Base-by-base conservation (phyloP, 768 basidiomycete species). In the Mycena belliarum region DNA sequence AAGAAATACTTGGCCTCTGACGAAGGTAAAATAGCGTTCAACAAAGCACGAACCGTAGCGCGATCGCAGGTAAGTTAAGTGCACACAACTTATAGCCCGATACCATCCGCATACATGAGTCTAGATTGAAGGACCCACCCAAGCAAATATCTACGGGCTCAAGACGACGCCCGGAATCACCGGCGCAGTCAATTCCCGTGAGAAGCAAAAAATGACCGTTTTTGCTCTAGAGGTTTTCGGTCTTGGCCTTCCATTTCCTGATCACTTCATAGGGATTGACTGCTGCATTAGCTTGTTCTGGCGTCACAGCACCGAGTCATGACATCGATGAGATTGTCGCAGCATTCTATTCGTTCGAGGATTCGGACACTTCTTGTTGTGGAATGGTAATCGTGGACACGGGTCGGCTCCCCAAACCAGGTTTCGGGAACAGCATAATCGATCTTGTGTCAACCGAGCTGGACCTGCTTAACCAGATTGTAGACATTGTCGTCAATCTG, bases 191-290 rank as follows among this genome's bases (percentile, higher is more conserved):
- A 41, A 42, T 11, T 43, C 73, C 37, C 82, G 93, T 24, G 85
- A 84, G 68, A 82, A 78, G 53, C 85, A 88, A 61, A 78, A 80
- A 61, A 92, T 98, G 89, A 83, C 88, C 0, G 74, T 93, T 9
- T 70, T 98, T 37, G 86, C 90, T 2, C 68, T 98, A 41, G 97
- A 99, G 70, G 73, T 95, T 2, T 93, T 95, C 64, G 90, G 95
- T 92, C 54, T 47, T 3, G 6, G 15, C 37, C 6, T 29, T 43
- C n/a, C 37, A n/a, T 11, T n/a, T 28, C 18, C 6, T 51, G 10
- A 49, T n/a, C 20, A 15, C 7, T 35, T 35, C 23, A 6, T 12
- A 18, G 8, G 1, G 23, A 50, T 23, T 33, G 35, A 14, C 40
- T n/a, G n/a, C 23, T 57, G 52, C 15, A 50, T 4, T 61, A 91